Evolutionary conservation across 1,139 yeast species (phyloP), one percentile per base, ranked within the genome.

Genomic region (Arxiozyma telluris): DNA sequence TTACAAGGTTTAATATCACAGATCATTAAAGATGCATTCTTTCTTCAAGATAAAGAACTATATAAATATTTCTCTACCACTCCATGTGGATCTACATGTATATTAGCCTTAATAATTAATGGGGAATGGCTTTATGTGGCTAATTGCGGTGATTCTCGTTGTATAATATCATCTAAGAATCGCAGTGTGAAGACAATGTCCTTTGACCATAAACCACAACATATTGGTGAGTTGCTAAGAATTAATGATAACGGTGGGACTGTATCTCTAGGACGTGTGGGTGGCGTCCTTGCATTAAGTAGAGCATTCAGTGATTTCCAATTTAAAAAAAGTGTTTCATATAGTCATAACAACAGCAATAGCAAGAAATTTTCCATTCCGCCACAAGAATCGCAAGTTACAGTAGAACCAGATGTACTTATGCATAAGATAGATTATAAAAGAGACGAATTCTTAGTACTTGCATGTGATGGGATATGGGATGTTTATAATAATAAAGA

Each of bases 381-480:
- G 1, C 63, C 66, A 42, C 69, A 66, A 54, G 76, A 73, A 55
- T 62, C 74, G 1, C 74, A 73, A 53, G 76, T 85, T 11, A 82
- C 85, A 1, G 87, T 79, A 7, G 90, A 84, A 59, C 93, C 93
- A 0, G 93, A 85, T 57, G 71, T 83, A 5, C 64, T 84, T 51
- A 74, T 79, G 48, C 86, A 82, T 62, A 64, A 61, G 53, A 55
- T 73, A 6, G 78, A 78, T 58, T 65, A 73, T 53, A 62, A 70
- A n/a, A 63, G 65, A 34, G 89, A 87, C 43, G 90, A 84, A 62
- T 85, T 84, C 61, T 61, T 84, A 22, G 78, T 84, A 1, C 63
- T 84, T 51, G 91, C 90, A 0, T 84, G 93, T 62, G 93, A 85
- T 69, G 93, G 93, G 23, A 80, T 85, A 41, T 85, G 90, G 91